Evolutionary conservation across 2,329 filamentous ascomycete genomes (phyloP).

Genomic region (Paramyrothecium sp.): DNA sequence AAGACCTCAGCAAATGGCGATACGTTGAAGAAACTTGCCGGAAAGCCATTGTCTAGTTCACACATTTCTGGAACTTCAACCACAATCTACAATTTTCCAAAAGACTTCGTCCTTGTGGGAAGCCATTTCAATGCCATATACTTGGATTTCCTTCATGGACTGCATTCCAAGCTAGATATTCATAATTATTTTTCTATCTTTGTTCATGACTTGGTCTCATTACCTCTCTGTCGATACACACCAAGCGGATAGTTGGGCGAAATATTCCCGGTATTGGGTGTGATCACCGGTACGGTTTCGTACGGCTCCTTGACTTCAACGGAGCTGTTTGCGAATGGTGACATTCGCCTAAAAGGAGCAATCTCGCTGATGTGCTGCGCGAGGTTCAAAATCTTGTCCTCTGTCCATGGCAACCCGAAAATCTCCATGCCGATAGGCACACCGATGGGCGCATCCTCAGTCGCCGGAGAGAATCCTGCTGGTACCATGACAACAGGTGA

Average conservation of each 20-base stretch:
- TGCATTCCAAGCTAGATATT: no score
- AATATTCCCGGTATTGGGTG: background rate
- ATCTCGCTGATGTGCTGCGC: slow-evolving; percentile 3
- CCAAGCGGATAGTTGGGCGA: slow-evolving; percentile 1
- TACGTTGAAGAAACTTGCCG: no score
- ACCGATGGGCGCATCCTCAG: slow-evolving; percentile 2
- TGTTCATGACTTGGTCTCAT: no score
- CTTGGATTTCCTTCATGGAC: no score
- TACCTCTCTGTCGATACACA: no score
- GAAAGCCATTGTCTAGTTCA: no score
- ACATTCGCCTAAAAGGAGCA: background rate
- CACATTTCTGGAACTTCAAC: no score
- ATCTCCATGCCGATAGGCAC: slow-evolving; percentile 10
- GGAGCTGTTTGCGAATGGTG: background rate
- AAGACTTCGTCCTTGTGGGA: no score
- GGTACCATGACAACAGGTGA: slow-evolving; percentile 7
- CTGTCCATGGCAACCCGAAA: slow-evolving; percentile 4
- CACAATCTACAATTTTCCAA: no score
- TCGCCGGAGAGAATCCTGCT: slow-evolving; percentile 2
- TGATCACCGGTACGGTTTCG: background rate
- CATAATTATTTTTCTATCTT: no score
- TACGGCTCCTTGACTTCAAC: background rate
- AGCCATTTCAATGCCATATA: no score
- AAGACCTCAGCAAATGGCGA: no score
- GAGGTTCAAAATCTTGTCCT: slow-evolving; percentile 5